Evolutionary conservation across 2,329 filamentous ascomycete species (phyloP), one percentile per base, ranked within the genome.

Genomic region (Aureobasidium sp.): DNA sequence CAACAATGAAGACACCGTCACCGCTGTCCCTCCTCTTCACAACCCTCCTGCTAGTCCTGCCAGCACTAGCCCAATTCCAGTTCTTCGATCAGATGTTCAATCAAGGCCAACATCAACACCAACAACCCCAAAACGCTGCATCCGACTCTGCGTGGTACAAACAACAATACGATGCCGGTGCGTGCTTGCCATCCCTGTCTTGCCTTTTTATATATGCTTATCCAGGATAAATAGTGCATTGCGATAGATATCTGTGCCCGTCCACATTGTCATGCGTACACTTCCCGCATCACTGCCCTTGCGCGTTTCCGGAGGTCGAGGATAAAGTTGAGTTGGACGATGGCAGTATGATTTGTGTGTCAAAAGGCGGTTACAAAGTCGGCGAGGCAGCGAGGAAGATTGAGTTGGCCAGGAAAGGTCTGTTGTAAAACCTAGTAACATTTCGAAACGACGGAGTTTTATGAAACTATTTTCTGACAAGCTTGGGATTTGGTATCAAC

Each of bases 1-100:
- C 47, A 45, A 24, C 24, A 21, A 39, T 41, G 54, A 39, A 40
- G 21, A 29, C 30, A 38, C 58, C 68, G 16, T 12, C 19, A 24
- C 57, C 68, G 58, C 55, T 63, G 27, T 59, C 60, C 21, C 38
- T 69, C 27, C 50, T 72, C 29, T 39, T 68, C 2, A 55, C 62
- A 34, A 66, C 89, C 14, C 72, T 86, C 45, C 68, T 89, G 24
- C 65, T 88, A 55, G 71, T 80, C 57, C 70, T 80, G 27, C 63
- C 73, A 14, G 82, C 77, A 3, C 74, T 79, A 54, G 88, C 88
- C 10, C 91, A 97, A 71, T 97, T 97, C 70, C 86, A 88, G 66
- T 95, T 98, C 79, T 98, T 97, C 72, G 90, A 96, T 68, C 89
- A 97, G 64, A 95, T 97, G 88, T 97, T 98, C 69, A 79, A 82